These are phyloP conservation scores for Elongisporangium undulatum DNA, from an alignment of 352 stramenopile genomes.

Conservation along the genomic window DNA sequence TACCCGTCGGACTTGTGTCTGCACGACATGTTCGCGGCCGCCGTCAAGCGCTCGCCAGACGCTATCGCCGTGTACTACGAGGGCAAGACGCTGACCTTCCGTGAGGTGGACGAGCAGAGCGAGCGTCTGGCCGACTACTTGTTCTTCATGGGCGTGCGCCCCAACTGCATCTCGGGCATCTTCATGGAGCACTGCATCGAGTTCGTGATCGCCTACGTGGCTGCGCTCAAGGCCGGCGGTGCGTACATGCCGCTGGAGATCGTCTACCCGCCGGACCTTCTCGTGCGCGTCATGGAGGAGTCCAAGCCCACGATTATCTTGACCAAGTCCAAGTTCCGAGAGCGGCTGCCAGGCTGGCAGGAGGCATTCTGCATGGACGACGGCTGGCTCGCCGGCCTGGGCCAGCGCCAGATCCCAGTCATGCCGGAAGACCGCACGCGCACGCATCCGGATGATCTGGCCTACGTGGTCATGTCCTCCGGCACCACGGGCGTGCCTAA, in stretches of 20 bases:
- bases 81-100: conserved; percentile 59
- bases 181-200: conserved; percentile 92
- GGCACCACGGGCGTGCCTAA: conserved; percentile 91
- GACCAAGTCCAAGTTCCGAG: conserved; percentile 73
- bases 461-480: conserved; percentile 92
- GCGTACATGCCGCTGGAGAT: conserved; percentile 90
- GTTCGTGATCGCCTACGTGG: conserved; percentile 91
- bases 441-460: conserved; percentile 82
- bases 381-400: conserved; percentile 35
- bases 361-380: conserved; percentile 62
- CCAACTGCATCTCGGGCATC: conserved; percentile 68
- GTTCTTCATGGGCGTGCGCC: conserved; percentile 56
- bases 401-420: conserved; percentile 17
- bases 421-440: conserved; percentile 59
- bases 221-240: conserved; percentile 86
- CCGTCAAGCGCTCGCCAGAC: conserved; percentile 57
- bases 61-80: conserved; percentile 71
- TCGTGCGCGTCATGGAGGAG: conserved; percentile 87
- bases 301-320: conserved; percentile 85
- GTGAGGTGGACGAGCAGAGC: conserved; percentile 61
- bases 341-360: conserved; percentile 65
- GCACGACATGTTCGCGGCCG: conserved; percentile 77
- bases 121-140: conserved; percentile 61
- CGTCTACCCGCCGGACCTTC: conserved; percentile 87
- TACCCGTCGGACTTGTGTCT: conserved; percentile 76